Percentiles rank a stretch among this genome's conserved stretches.
Conservation (phyloP, 2,329 filamentous ascomycete species). For the Botrytis porri region DNA sequence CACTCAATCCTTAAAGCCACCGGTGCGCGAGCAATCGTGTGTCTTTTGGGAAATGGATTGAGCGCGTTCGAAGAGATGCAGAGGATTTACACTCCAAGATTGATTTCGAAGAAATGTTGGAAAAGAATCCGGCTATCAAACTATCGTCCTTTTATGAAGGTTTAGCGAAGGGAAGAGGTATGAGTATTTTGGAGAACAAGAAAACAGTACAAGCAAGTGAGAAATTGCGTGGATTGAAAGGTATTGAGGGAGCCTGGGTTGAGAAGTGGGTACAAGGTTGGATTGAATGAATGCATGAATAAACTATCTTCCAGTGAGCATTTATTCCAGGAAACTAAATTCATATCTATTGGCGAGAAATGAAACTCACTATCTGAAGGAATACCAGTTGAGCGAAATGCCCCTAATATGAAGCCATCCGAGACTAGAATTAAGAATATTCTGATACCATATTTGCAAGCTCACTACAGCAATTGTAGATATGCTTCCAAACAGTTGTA, state of each 20-base stretch:
- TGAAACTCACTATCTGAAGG: too few species aligned
- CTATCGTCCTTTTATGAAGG: background rate
- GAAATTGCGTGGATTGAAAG: background rate
- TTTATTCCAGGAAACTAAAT: too few species aligned
- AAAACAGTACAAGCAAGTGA: background rate
- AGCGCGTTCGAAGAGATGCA: background rate
- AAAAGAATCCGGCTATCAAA: background rate
- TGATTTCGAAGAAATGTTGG: background rate
- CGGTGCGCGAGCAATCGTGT: background rate
- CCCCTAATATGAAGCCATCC: too few species aligned
- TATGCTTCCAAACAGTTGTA: too few species aligned
- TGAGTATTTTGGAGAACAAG: background rate
- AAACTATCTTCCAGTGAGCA: too few species aligned
- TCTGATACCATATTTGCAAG: too few species aligned
- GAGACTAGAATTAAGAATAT: too few species aligned
- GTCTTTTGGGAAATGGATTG: background rate
- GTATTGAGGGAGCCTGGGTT: background rate
- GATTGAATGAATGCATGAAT: background rate
- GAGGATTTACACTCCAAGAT: background rate
- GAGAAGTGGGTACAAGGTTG: background rate
- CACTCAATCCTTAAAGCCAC: background rate
- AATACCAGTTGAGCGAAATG: too few species aligned
- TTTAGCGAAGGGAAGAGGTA: background rate
- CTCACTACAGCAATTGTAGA: too few species aligned
- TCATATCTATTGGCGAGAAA: too few species aligned